Evolutionary conservation across 2,329 filamentous ascomycete species (phyloP).

Genomic region (Colletotrichum sp.): DNA sequence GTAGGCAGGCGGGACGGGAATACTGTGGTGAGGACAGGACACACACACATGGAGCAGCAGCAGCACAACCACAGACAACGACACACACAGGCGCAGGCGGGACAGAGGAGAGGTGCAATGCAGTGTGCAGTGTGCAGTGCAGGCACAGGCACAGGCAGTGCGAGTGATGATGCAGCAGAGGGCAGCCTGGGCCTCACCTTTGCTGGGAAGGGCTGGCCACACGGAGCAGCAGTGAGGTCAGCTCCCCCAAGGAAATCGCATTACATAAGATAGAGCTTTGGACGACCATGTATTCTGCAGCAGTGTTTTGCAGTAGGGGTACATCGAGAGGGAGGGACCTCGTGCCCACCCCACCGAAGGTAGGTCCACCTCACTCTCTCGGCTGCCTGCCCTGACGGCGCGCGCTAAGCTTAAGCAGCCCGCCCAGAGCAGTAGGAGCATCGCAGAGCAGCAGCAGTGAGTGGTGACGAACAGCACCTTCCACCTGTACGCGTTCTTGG

Average conservation of each 20-base stretch:
- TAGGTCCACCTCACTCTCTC: not conserved
- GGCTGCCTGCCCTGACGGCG: not conserved
- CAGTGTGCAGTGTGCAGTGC: not conserved
- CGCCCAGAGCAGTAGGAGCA: not conserved
- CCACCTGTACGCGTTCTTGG: conserved; percentile 4
- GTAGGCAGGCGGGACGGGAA: not conserved
- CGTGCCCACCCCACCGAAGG: not conserved
- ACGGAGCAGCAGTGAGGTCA: not conserved
- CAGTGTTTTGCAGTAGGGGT: not conserved
- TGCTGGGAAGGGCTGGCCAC: conserved; percentile 5
- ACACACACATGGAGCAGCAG: not conserved
- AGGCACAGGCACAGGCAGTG: not conserved
- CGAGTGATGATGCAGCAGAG: conserved; percentile 17
- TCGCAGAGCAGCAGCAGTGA: not conserved
- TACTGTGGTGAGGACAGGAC: not conserved
- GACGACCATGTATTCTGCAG: not conserved
- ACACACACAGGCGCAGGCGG: not conserved
- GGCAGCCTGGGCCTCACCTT: conserved; percentile 15
- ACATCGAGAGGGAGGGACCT: not conserved
- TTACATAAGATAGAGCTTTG: not conserved
- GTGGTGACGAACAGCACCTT: not conserved
- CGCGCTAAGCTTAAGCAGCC: not conserved
- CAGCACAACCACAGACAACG: not conserved
- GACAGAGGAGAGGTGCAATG: not conserved
- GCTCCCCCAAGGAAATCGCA: not conserved